Conservation (phyloP, 2,329 filamentous ascomycete species). For the Nigrospora sphaerica region DNA sequence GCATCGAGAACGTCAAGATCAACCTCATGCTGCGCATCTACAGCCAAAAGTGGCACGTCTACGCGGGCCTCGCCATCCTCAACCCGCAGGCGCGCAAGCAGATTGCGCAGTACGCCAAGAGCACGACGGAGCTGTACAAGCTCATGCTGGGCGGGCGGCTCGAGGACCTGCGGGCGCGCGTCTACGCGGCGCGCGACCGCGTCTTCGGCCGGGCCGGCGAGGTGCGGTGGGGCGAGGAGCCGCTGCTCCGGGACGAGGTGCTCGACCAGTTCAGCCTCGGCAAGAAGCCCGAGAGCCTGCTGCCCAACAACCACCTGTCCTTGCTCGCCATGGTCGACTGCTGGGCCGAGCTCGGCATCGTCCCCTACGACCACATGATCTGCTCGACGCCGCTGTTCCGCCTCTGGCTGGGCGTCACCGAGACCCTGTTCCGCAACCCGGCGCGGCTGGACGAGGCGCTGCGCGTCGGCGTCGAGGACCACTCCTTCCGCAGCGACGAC, state of each 20-base stretch:
- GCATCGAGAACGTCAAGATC: conserved; percentile 98
- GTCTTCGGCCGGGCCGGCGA: conserved; percentile 70
- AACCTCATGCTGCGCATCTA: conserved; percentile 97
- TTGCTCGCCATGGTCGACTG: conserved; percentile 97
- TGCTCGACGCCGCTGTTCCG: conserved; percentile 97
- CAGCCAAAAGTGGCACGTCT: conserved; percentile 98
- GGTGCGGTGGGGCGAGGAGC: conserved; percentile 50
- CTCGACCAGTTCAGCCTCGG: conserved; percentile 86
- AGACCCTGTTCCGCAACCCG: conserved; percentile 84
- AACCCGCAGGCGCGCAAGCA: conserved; percentile 90
- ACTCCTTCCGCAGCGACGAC: conserved; percentile 90
- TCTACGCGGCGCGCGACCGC: conserved; percentile 57
- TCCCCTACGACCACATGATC: conserved; percentile 99
- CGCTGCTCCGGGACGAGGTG: conserved; percentile 73
- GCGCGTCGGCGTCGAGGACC: conserved; percentile 79
- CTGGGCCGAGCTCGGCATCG: conserved; percentile 89
- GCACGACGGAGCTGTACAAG: conserved; percentile 91
- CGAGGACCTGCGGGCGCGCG: conserved; percentile 64
- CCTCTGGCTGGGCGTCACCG: conserved; percentile 93
- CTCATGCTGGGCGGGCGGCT: conserved; percentile 85
- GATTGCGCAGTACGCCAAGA: conserved; percentile 88
- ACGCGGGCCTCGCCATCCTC: conserved; percentile 91
- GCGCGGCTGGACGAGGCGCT: conserved; percentile 78
- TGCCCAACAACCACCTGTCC: conserved; percentile 89
- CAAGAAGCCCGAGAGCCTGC: conserved; percentile 50